Conservation (phyloP, 352 stramenopile species). For the Globisporangium radiosum region DNA sequence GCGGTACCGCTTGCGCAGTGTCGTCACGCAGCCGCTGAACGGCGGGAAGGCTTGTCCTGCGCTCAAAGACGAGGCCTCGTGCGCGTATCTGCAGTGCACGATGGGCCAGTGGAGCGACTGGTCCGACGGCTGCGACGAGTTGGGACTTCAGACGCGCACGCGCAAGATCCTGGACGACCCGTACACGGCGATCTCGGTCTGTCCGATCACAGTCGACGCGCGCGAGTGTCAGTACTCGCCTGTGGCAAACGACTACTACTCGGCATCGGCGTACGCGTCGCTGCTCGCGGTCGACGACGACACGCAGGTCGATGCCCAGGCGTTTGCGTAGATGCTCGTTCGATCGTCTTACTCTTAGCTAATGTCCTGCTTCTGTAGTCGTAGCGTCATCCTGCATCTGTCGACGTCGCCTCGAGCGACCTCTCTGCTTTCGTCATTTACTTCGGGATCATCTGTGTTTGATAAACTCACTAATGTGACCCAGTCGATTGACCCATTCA, state of each 20-base stretch:
- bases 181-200: slow-evolving; percentile 22
- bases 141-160: slow-evolving; percentile 25
- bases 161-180: slow-evolving; percentile 23
- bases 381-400: too few relatives aligned
- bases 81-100: slow-evolving; percentile 20
- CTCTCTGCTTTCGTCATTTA: too few relatives aligned
- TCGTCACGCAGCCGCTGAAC: slow-evolving; percentile 22
- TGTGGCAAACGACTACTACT: slow-evolving; percentile 21
- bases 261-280: slow-evolving; percentile 5
- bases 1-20: slow-evolving; percentile 20
- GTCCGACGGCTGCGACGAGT: slow-evolving; percentile 24
- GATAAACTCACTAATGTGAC: too few relatives aligned
- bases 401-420: too few relatives aligned
- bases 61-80: slow-evolving; percentile 14
- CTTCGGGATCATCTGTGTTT: too few relatives aligned
- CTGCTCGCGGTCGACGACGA: slow-evolving; percentile 5
- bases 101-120: slow-evolving; percentile 23
- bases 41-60: slow-evolving; percentile 21
- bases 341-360: too few relatives aligned
- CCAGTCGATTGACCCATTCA: too few relatives aligned
- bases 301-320: slow-evolving; percentile 15
- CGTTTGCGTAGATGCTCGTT: slow-evolving; percentile 13
- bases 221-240: slow-evolving; percentile 28
- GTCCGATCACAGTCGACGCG: slow-evolving; percentile 19
- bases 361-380: too few relatives aligned